These are phyloP conservation scores for Colletotrichum melonis DNA, from an alignment of 2,329 filamentous ascomycete species.

Conservation along the genomic window DNA sequence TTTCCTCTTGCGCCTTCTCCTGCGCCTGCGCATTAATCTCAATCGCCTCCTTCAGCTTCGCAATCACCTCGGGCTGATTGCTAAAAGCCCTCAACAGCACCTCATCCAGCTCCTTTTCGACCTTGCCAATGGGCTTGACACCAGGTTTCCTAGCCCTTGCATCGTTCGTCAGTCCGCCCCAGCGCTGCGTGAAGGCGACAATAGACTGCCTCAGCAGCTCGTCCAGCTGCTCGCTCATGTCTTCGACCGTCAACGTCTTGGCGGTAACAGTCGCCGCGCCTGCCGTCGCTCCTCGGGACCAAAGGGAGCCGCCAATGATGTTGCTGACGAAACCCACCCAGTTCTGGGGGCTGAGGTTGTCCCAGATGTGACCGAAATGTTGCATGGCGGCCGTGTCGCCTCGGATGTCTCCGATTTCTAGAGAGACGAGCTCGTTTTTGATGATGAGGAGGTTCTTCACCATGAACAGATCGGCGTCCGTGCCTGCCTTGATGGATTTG, in stretches of 20 bases:
- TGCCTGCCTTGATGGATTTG: conserved; percentile 65
- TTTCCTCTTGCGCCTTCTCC: conserved; percentile 53
- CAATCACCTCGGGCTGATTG: conserved; percentile 68
- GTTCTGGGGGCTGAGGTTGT: conserved; percentile 68
- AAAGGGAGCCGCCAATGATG: conserved; percentile 67
- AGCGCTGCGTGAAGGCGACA: conserved; percentile 71
- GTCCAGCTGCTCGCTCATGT: conserved; percentile 74
- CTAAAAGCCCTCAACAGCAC: conserved; percentile 69
- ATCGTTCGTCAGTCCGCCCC: conserved; percentile 63
- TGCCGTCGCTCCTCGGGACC: conserved; percentile 46
- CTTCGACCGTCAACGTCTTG: conserved; percentile 56
- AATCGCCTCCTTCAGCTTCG: conserved; percentile 71
- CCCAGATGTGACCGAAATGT: conserved; percentile 74
- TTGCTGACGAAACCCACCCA: conserved; percentile 69
- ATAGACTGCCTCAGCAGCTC: conserved; percentile 72
- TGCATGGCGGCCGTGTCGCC: conserved; percentile 65
- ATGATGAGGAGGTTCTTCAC: conserved; percentile 94
- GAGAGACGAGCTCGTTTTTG: conserved; percentile 94
- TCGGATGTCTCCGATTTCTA: conserved; percentile 84
- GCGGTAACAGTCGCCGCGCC: conserved; percentile 40
- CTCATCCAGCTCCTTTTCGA: conserved; percentile 67
- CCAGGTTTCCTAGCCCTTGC: conserved; percentile 59
- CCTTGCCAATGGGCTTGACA: conserved; percentile 61
- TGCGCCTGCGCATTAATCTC: conserved; percentile 66
- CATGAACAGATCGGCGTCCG: conserved; percentile 90